Base-by-base conservation (phyloP, 306 rosid genomes). In the Fragaria vesca region DNA sequence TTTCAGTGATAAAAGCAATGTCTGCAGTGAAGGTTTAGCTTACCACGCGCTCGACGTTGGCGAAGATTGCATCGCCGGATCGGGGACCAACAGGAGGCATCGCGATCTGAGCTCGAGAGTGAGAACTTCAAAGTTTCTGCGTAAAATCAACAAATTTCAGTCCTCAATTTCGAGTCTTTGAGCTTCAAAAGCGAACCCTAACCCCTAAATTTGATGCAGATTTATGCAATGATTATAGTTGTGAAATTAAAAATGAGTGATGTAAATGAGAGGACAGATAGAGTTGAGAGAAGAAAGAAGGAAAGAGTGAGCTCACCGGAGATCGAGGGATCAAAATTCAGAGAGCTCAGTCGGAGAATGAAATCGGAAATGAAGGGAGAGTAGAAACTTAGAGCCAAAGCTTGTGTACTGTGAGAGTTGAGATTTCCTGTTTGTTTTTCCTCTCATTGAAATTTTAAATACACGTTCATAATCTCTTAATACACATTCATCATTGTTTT, bases 41-140 rank as follows among this genome's bases (percentile, higher is more conserved):
- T 88, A 94, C 98, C 87, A 95, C 98, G 51, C 96, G 97, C 78
- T 95, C 97, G 2, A 92, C 80, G 86, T 72, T 92, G 20, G 98
- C 88, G 84, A 95, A 95, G 77, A 95, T 95, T 0, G 98, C 96
- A n/a, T 92, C 98, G 16, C 97, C 98, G 51, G 98, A 83, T 88
- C 97, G 92, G 81, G 97, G 97, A 77, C 80, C 97, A 71, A 88
- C 89, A 1, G 92, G 96, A 80, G 98, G 84, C 98, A 95, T 92
- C 58, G 76, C 62, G 81, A 83, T 76, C 80, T 81, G 76, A 73
- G 81, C 70, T 76, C 40, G 40, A 45, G 72, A 57, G 21, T 7
- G 69, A 62, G 30, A 54, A 34, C 32, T 5, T 24, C 45, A 28
- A 28, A 58, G 24, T 43, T 58, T 58, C 78, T 74, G 20, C 48